Base-by-base conservation (phyloP, 1,284 basidiomycete species). In the Cryptococcus jaspeensis region DNA sequence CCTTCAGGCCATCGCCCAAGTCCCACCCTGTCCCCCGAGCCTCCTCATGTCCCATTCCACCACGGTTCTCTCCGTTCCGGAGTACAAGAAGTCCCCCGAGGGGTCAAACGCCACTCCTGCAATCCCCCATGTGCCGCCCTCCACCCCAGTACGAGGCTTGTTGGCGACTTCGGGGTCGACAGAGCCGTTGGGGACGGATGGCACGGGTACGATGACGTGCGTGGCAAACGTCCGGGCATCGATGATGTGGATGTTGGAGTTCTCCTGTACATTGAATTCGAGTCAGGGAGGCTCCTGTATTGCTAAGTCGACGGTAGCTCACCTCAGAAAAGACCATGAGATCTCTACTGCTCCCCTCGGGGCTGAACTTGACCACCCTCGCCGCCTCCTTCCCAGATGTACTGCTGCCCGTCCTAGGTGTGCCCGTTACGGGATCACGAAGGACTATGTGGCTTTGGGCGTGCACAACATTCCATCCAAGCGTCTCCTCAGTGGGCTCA, bases 11-110 rank as follows among this genome's bases (percentile, higher is more conserved):
- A 75, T 66, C 18, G 53, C 61, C 71, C 72, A 75, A 36, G 63
- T 65, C 0, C 71, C 71, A n/a, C 60, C 64, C 41, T 65, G 65
- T 9, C 70, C 68, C 7, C 69, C 67, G 16, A 62, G 49, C 39
- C 69, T 58, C 43, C 75, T 63, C 58, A 78, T 40, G 60, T 78
- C 76, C 71, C 74, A 78, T 53, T 78, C 76, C 28, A 78, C 76
- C 20, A 78, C 64, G 1, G 72, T 75, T 38, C 69, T 58, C 57
- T 78, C 76, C 38, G 76, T 76, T 8, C 73, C 75, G 1, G 73
- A 67, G 50, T 78, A 78, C 47, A 78, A 63, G 65, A 68, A 77
- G 57, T 78, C 71, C 4, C 76, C 76, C 6, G 66, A 64, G 1
- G 74, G 74, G 49, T 77, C 76, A 51, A 78, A 78, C 13, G 62